phyloP scores from a whole-genome alignment of 192 early-diverging fungal genomes.

The Coemansia sp. region DNA sequence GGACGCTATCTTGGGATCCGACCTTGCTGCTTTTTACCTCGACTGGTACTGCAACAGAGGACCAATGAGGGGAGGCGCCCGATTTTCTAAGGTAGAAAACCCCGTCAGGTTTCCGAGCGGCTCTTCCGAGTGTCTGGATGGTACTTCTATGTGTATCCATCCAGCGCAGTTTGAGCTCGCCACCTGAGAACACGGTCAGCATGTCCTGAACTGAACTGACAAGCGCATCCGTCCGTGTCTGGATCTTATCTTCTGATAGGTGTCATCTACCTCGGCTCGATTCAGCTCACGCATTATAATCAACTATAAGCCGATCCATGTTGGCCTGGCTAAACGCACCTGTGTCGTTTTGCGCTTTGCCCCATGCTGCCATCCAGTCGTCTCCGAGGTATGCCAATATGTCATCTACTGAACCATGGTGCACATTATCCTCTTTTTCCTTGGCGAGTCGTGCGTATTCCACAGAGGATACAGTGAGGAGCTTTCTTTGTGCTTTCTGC shows the following conservation, averaged over 20 bases:
- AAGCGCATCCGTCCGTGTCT: not conserved
- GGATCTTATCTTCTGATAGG: not conserved
- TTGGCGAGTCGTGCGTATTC: too few species aligned
- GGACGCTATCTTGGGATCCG: not conserved
- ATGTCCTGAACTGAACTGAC: not conserved
- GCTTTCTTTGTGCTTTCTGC: too few species aligned
- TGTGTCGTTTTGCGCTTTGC: too few species aligned
- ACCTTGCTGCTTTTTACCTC: not conserved
- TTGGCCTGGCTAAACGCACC: not conserved
- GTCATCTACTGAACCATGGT: too few species aligned
- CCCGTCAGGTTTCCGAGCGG: conserved; percentile 1
- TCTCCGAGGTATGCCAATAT: too few species aligned
- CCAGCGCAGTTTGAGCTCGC: conserved; percentile 1
- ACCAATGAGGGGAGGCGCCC: not conserved
- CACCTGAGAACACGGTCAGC: not conserved
- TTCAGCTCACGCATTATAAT: not conserved
- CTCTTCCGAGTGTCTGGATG: not conserved
- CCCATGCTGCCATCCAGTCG: too few species aligned
- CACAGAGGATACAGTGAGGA: too few species aligned
- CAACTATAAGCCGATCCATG: not conserved
- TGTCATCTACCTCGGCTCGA: not conserved
- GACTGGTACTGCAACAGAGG: not conserved
- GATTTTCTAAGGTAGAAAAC: not conserved
- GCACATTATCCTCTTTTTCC: too few species aligned
- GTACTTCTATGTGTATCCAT: not conserved